Evolutionary conservation across 208 protist species (phyloP).

Genomic region (Vickermania spadyakhi): DNA sequence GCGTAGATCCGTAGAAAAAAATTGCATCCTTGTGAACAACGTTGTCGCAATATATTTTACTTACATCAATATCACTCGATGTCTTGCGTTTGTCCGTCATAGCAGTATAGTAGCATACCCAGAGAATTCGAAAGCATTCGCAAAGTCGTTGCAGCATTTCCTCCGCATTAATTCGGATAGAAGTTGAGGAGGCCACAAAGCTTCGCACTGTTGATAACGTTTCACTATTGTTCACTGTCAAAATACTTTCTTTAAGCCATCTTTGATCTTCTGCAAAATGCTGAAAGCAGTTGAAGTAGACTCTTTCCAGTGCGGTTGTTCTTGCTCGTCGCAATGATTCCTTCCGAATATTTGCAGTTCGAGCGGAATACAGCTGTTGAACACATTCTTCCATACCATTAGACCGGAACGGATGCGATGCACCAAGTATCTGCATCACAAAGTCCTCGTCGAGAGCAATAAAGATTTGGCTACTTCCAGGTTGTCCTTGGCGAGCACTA

Average conservation of each 20-base stretch:
- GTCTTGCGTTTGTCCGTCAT: background rate
- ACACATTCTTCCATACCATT: background rate
- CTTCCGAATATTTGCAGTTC: background rate
- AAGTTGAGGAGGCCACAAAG: background rate
- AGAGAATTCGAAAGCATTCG: background rate
- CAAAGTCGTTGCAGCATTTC: background rate
- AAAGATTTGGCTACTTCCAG: slow-evolving; percentile 1
- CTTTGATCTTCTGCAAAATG: background rate
- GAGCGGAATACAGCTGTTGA: background rate
- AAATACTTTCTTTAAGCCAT: background rate
- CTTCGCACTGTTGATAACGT: background rate
- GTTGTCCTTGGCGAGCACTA: slow-evolving; percentile 2
- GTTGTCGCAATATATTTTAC: background rate
- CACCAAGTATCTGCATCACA: background rate
- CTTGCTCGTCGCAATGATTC: background rate
- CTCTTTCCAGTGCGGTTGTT: background rate
- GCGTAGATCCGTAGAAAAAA: background rate
- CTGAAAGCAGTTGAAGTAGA: background rate
- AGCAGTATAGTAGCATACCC: background rate
- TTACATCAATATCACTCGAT: background rate
- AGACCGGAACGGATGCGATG: background rate
- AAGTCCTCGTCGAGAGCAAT: slow-evolving; percentile 1
- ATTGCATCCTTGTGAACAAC: background rate
- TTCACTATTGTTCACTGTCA: background rate
- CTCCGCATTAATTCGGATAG: background rate